Percentiles rank a stretch among this genome's conserved stretches.
These are phyloP conservation scores for Nigrograna mackinnonii DNA, from an alignment of 2,329 filamentous ascomycete species.

Conservation along the genomic window DNA sequence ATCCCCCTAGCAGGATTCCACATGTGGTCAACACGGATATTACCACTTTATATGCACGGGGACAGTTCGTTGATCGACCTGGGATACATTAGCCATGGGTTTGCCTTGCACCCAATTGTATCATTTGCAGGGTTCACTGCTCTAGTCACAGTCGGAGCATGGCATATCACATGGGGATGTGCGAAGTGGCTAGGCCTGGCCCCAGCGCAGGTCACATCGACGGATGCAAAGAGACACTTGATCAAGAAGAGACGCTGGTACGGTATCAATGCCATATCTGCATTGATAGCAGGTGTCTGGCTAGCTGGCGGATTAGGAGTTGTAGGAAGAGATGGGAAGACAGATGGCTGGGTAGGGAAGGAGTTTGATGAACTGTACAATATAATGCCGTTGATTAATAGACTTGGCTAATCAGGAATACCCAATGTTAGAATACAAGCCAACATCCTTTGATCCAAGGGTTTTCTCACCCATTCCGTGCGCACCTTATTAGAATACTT, in stretches of 20 bases:
- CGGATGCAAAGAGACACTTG: conserved; percentile 54
- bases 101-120: conserved; percentile 69
- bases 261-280: conserved; percentile 67
- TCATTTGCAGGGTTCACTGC: conserved; percentile 72
- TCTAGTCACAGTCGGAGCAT: conserved; percentile 69
- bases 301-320: conserved; percentile 79
- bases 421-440: too few species aligned
- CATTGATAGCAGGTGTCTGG: conserved; percentile 69
- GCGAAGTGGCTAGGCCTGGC: conserved; percentile 77
- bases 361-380: conserved; percentile 77
- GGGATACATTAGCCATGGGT: conserved; percentile 82
- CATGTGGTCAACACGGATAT: conserved; percentile 72
- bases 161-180: conserved; percentile 82
- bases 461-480: too few species aligned
- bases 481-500: too few species aligned
- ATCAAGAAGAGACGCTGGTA: conserved; percentile 70
- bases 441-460: too few species aligned
- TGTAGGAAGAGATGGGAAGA: conserved; percentile 71
- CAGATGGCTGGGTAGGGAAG: conserved; percentile 77
- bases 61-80: conserved; percentile 86
- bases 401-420: conserved; percentile 55
- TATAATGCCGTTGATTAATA: conserved; percentile 60
- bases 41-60: conserved; percentile 78
- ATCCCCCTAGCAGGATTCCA: conserved; percentile 70
- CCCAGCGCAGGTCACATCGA: conserved; percentile 57